Base-by-base conservation (phyloP, 2,329 filamentous ascomycete genomes). In the Metarhizium robertsii region DNA sequence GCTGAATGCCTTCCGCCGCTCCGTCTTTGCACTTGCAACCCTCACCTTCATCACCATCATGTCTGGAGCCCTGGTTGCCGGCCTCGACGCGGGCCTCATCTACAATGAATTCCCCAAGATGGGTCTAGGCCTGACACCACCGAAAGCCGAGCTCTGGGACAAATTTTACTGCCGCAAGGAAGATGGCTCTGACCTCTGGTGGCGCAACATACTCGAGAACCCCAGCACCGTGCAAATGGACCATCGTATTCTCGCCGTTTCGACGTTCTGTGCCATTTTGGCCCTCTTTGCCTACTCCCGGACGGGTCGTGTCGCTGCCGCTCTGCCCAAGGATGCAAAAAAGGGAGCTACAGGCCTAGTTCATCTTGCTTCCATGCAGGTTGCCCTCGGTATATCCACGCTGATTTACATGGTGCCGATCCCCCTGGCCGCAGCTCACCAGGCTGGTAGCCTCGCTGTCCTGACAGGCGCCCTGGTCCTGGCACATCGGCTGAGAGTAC, bases 91-190 rank as follows among this genome's bases (percentile, higher is more conserved):
- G 8, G 94, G 94, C 8, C 79, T 99, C 55, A 97, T 99, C 72
- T 99, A 99, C 78, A 99, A 99, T 70, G 91, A 99, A 71, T 97
- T 99, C 70, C 94, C 94, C 6, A 89, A 82, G 72, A 99, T 99
- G 94, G 94, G 94, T 8, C 72, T 83, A 3, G 90, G 91, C 11
- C 75, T 95, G 25, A 79, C 90, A 0, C 92, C 92, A 1, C 92
- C 92, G 1, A 83, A 80, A 66, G 79, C 83, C 10, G 92, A 97
- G 74, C 84, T 97, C 36, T 91, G 90, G 71, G 86, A 92, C 66
- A 77, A 81, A 42, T 95, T 90, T 75, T 96, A 96, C 79, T 86
- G 85, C 56, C 87, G 91, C 65, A 82, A 80, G 56, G 78, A 86
- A 45, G 90, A 96, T 68, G 77, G 81, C 46, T 86, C 85, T 13